Evolutionary conservation across 352 stramenopile genomes (phyloP), one percentile per base, ranked within the genome.

Genomic region (Saprolegnia diclina): DNA sequence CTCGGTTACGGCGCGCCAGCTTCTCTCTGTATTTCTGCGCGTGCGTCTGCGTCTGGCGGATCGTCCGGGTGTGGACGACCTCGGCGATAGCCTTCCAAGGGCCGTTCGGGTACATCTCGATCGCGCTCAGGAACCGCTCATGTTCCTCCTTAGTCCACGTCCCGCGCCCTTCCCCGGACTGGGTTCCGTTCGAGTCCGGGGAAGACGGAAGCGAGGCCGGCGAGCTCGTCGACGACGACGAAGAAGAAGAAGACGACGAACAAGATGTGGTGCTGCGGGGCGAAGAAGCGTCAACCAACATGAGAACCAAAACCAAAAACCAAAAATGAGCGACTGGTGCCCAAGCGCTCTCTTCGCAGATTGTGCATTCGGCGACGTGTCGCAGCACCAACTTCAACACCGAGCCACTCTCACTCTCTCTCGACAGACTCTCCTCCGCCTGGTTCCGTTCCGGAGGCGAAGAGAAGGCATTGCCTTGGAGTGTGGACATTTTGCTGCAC

Each of bases 11-110:
- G 2, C 81, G 76, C 16, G 76, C 77, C 54, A 86, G 82, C 73
- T 90, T 90, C 72, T 89, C 78, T 56, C 82, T 80, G 73, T 97
- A 97, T 72, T 98, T 98, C 77, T 98, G 92, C 3, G 92, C 92
- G 69, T 98, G 94, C n/a, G 84, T 96, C 50, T 88, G 79, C 57
- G 98, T 98, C 78, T 99, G 97, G 22, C 95, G 91, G 16, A 93
- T 90, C 10, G 87, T 93, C 67, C 91, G 90, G 42, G 85, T 85
- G 59, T 84, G 81, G 64, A 94, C 88, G 65, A 88, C 88, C 63
- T 79, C 77, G 19, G 86, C 86, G 71, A 94, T 94, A 57, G 87
- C 77, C 69, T 91, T 90, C 86, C 86, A 94, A 4, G 86, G 86
- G 0, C 86, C 86, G 1, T 82, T 78, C 18, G 86, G 86, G 75